A percentile compares a stretch with the other conserved stretches of the same genome.
These are phyloP conservation scores for Dactylellina parvicollis DNA, from an alignment of 2,329 filamentous ascomycete species.

Conservation along the genomic window DNA sequence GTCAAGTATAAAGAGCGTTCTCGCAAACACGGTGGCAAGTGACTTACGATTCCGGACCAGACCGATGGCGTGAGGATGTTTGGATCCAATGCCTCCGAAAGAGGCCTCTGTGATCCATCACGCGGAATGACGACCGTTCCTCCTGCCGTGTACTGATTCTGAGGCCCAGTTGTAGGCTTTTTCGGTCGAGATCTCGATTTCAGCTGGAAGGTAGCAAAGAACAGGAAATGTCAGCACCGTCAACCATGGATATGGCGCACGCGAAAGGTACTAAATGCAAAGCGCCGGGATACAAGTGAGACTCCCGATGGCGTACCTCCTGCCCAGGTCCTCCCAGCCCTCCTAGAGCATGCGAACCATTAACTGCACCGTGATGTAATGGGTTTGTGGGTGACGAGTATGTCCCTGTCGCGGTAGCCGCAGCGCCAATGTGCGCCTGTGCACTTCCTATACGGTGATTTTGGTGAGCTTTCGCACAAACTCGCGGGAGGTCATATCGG, in stretches of 20 bases:
- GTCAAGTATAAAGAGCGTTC: background rate
- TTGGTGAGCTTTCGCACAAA: conserved; percentile 36
- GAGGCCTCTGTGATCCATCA: conserved; percentile 47
- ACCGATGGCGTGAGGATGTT: conserved; percentile 71
- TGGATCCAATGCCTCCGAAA: conserved; percentile 69
- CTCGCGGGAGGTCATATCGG: conserved; percentile 5
- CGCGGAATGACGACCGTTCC: conserved; percentile 22
- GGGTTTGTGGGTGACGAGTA: conserved; percentile 36
- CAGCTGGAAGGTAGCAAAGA: conserved; percentile 1
- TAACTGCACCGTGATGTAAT: conserved; percentile 36
- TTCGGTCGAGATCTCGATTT: conserved; percentile 51
- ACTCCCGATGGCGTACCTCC: conserved; percentile 29
- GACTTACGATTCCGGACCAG: conserved; percentile 71
- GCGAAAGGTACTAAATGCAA: background rate
- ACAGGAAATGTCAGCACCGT: background rate
- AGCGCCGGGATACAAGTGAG: background rate
- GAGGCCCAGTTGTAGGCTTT: conserved; percentile 33
- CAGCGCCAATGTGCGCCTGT: conserved; percentile 28
- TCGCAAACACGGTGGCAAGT: too few species aligned
- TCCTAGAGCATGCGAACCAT: conserved; percentile 38
- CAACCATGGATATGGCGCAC: background rate
- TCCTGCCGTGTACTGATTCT: conserved; percentile 26
- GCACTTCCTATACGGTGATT: conserved; percentile 23
- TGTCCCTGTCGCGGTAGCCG: conserved; percentile 27
- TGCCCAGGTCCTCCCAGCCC: conserved; percentile 18